Evolutionary conservation across 495 filamentous ascomycete genomes (phyloP), one percentile per base, ranked within the genome.

Genomic region (Cercophora newfieldiana): DNA sequence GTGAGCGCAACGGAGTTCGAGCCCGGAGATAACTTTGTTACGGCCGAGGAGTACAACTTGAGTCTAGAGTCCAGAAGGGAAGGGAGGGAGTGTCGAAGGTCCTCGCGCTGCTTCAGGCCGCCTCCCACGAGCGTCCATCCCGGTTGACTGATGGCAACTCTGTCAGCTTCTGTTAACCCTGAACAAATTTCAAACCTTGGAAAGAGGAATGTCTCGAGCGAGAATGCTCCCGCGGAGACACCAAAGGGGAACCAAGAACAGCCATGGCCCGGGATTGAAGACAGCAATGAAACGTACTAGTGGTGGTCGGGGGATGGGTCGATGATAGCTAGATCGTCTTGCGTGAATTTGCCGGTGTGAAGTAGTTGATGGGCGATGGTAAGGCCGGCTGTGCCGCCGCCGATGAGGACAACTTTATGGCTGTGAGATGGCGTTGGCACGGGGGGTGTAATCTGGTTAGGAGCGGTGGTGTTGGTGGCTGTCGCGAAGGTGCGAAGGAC

Each of bases 61-160:
- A 90, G 79, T 67, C 88, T 87, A 49, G 85, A 75, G 65, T 88
- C 82, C 31, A 89, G 78, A 25, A 89, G 72, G 59, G 74, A 74
- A 14, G 76, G 73, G 47, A 89, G 73, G 6, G 83, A 86, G 55
- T 77, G 77, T 21, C 81, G 81, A 53, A 88, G 78, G 1, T 84
- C 79, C 49, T 86, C 74, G 30, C 85, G 82, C 48, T 77, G 78
- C 70, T 87, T 89, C 51, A 90, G 79, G 16, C 88, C 88, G 26
- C 87, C 86, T 16, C 72, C 87, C 37, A 90, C 88, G 2, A 90
- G 80, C 12, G 88, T 90, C 88, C 88, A 90, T 61, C 88, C 88
- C 2, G 88, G 87, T 74, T 90, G 88, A 77, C n/a, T n/a, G n/a
- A n/a, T n/a, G n/a, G n/a, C n/a, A n/a, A n/a, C n/a, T n/a, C n/a